Evolutionary conservation across 768 basidiomycete genomes (phyloP), one percentile per base, ranked within the genome.

Genomic region (Lactarius evosmus): DNA sequence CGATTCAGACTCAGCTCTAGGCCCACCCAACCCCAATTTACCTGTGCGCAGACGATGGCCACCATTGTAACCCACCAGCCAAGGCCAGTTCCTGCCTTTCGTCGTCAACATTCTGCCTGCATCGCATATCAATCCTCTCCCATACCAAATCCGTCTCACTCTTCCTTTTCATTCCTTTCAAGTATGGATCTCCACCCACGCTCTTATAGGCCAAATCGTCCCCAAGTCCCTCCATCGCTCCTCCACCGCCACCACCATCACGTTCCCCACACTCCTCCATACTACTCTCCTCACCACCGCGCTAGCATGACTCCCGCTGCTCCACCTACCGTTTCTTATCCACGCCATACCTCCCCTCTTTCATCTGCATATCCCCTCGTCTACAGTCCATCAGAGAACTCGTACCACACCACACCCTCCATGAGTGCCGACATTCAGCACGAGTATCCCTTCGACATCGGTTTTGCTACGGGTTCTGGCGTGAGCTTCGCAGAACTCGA

Each of bases 121-220:
- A 54, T 54, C 33, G 17, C 52, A 40, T 60, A 64, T 64, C 58
- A 41, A 56, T 53, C 56, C 41, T 52, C 56, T 58, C 49, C 12
- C 29, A 22, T 33, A 34, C 58, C 58, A 60, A 60, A 55, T 64
- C 63, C 19, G 58, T 60, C 63, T 25, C 63, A 65, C 49, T 56
- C 63, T 55, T 65, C 58, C 63, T 14, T 56, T 65, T 60, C 63
- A 60, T 65, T 65, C 55, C 38, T 40, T 25, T 29, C 59, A 34
- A 61, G 46, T 36, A 65, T 65, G 64, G 64, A 65, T 52, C 49
- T 40, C 59, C 58, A 61, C 19, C 27, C 49, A 49, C 64, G 64
- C 60, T 34, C 64, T 65, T 65, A 65, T 65, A 65, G 64, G 64
- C 44, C 64, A 27, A 65, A 51, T 54, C 64, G 64, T 30, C 64